phyloP scores from a whole-genome alignment of 345 rosid genomes.

The Eucalyptus regnans region DNA sequence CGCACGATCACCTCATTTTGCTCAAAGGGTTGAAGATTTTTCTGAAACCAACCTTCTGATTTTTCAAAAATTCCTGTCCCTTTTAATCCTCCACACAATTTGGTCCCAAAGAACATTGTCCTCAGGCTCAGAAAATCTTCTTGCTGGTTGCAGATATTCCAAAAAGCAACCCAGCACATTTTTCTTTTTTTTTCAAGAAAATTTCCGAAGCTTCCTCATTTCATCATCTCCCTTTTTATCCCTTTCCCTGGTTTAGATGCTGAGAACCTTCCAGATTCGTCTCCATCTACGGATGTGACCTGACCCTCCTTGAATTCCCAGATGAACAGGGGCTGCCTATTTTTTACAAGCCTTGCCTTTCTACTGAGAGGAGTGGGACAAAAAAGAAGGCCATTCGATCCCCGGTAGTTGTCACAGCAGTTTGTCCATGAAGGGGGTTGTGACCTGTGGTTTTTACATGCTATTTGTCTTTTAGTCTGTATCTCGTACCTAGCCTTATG shows the following conservation, averaged over 20 bases:
- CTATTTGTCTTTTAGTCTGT: background rate
- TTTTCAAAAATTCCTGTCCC: background rate
- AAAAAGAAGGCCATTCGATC: background rate
- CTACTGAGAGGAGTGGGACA: background rate
- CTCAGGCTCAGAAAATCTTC: background rate
- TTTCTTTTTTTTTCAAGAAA: background rate
- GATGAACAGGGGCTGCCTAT: slow-evolving; percentile 24
- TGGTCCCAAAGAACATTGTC: background rate
- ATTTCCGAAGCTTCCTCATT: background rate
- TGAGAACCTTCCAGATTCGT: background rate
- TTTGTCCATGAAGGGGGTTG: background rate
- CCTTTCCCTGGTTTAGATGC: background rate
- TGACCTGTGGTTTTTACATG: background rate
- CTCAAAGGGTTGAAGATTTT: background rate
- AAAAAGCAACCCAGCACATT: background rate
- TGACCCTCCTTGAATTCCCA: background rate
- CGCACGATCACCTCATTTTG: background rate
- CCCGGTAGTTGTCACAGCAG: background rate
- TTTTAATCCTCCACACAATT: background rate
- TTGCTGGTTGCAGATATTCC: slow-evolving; percentile 4
- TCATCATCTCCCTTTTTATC: background rate
- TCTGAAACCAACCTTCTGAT: background rate
- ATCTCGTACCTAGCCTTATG: background rate
- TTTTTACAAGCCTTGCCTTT: slow-evolving; percentile 20
- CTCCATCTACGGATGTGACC: background rate